These are phyloP conservation scores for Sordariomycetes sp. DNA, from an alignment of 2,329 filamentous ascomycete genomes.

Conservation along the genomic window DNA sequence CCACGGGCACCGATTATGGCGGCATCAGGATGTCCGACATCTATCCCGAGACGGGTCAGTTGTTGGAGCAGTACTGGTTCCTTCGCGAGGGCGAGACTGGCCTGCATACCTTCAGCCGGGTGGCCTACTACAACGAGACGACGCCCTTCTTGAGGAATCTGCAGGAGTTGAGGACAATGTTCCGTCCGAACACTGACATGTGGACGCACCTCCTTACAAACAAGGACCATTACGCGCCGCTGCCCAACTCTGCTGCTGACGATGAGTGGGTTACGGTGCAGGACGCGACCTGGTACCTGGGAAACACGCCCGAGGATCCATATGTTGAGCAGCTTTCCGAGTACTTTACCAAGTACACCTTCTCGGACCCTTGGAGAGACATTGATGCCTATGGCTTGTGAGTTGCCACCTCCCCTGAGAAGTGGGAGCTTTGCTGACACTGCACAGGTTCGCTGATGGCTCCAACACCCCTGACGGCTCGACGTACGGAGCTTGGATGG, in stretches of 20 bases:
- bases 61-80: conserved; percentile 58
- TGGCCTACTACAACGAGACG: conserved; percentile 49
- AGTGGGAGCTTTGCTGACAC: too few species aligned
- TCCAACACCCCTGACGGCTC: conserved; percentile 35
- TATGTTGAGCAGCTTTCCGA: conserved; percentile 48
- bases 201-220: conserved; percentile 57
- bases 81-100: conserved; percentile 53
- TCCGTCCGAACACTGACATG: conserved; percentile 47
- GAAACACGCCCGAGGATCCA: conserved; percentile 40
- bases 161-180: conserved; percentile 52
- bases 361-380: conserved; percentile 47
- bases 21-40: conserved; percentile 51
- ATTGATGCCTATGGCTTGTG: conserved; percentile 45
- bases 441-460: conserved; percentile 22
- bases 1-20: conserved; percentile 41
- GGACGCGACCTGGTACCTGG: conserved; percentile 55
- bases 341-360: conserved; percentile 61
- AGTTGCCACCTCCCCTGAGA: conserved; percentile 8
- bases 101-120: conserved; percentile 50
- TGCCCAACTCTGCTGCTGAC: conserved; percentile 22
- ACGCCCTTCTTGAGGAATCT: conserved; percentile 47
- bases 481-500: conserved; percentile 52
- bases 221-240: conserved; percentile 41
- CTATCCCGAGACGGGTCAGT: conserved; percentile 46
- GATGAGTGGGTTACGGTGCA: conserved; percentile 41